These are phyloP conservation scores for Babesia sp. DNA, from an alignment of 169 alveolate genomes.

Conservation along the genomic window DNA sequence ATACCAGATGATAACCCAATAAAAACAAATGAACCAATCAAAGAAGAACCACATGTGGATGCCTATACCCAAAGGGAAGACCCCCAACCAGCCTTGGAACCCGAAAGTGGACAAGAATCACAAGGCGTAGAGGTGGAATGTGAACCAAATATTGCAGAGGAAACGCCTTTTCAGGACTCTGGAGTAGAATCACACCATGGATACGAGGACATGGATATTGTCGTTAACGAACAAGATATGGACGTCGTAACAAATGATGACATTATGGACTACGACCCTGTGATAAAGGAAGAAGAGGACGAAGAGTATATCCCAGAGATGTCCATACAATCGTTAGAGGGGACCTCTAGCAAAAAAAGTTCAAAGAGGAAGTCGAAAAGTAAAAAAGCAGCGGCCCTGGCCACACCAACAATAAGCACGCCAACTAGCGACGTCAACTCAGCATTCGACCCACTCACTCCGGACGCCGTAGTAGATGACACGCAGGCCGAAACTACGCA, in stretches of 20 bases:
- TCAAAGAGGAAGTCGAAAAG: background rate
- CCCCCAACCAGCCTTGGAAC: no score
- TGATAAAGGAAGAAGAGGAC: conserved; percentile 4
- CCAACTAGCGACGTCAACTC: conserved; percentile 2
- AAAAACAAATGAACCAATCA: background rate
- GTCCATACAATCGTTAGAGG: background rate
- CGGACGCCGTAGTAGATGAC: conserved; percentile 9
- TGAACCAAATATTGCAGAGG: background rate
- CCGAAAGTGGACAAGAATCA: no score
- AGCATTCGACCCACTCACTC: conserved; percentile 8
- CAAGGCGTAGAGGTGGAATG: no score
- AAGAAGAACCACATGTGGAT: background rate
- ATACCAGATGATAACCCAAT: background rate
- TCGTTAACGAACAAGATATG: conserved; percentile 2
- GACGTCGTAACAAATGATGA: conserved; percentile 10
- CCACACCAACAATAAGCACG: background rate
- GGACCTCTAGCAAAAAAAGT: background rate
- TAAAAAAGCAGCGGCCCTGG: background rate
- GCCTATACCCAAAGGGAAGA: no score
- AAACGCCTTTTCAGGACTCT: background rate
- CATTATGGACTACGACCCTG: conserved; percentile 10
- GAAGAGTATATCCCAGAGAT: conserved; percentile 15
- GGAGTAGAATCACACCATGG: background rate
- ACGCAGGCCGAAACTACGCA: conserved; percentile 16
- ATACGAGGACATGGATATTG: conserved; percentile 1